Conservation (phyloP, 164 flowering plant genomes). For the Platanus orientalis region DNA sequence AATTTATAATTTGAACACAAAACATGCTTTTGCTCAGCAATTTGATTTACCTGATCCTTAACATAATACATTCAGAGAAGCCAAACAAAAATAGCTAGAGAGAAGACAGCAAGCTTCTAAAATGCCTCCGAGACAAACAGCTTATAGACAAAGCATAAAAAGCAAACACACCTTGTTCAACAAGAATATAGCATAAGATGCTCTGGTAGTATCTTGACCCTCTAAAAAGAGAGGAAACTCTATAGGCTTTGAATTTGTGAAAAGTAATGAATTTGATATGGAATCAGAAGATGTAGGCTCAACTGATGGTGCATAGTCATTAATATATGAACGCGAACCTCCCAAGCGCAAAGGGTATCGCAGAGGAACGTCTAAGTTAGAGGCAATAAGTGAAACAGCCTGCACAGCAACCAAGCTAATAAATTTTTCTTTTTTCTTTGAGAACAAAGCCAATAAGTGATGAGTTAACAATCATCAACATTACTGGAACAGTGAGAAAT, state of each 20-base stretch:
- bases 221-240: slow-evolving; percentile 94
- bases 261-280: slow-evolving; percentile 24
- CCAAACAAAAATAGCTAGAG: too few relatives aligned
- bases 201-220: slow-evolving; percentile 95
- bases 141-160: background rate
- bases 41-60: too few relatives aligned
- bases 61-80: too few relatives aligned
- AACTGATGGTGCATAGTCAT: slow-evolving; percentile 62
- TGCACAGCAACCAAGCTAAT: slow-evolving; percentile 31
- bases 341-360: slow-evolving; percentile 87
- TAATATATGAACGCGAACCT: slow-evolving; percentile 78
- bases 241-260: slow-evolving; percentile 39
- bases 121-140: background rate
- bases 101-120: too few relatives aligned
- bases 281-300: slow-evolving; percentile 54
- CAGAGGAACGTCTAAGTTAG: slow-evolving; percentile 77
- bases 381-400: slow-evolving; percentile 78
- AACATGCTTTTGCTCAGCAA: too few relatives aligned
- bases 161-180: slow-evolving; percentile 73
- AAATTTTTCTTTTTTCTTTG: background rate
- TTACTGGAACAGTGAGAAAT: background rate
- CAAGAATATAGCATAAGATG: slow-evolving; percentile 94
- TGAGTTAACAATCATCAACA: background rate
- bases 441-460: too few relatives aligned
- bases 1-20: too few relatives aligned